phyloP scores from a whole-genome alignment of 2,329 filamentous ascomycete genomes.

The Apiospora aurea region DNA sequence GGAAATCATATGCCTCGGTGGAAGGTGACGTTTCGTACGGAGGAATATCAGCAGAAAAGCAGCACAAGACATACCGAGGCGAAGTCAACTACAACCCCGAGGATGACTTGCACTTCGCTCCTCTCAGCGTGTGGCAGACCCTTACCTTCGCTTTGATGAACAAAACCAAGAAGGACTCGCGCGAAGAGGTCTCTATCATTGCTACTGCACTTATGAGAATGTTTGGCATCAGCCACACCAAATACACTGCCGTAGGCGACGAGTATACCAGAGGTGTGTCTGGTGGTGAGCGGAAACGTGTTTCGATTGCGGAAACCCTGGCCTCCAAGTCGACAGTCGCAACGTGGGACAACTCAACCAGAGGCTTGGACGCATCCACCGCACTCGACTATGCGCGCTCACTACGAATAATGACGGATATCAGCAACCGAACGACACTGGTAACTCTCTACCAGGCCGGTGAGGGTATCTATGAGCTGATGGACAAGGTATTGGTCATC shows the following conservation, averaged over 20 bases:
- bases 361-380: conserved; percentile 81
- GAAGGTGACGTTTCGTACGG: conserved; percentile 76
- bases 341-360: conserved; percentile 82
- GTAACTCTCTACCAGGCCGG: conserved; percentile 51
- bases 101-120: conserved; percentile 78
- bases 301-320: conserved; percentile 79
- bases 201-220: conserved; percentile 76
- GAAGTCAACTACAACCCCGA: conserved; percentile 83
- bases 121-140: conserved; percentile 79
- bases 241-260: conserved; percentile 78
- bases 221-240: conserved; percentile 80
- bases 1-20: conserved; percentile 69
- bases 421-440: conserved; percentile 65
- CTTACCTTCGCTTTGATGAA: conserved; percentile 77
- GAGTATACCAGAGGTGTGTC: conserved; percentile 75
- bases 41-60: conserved; percentile 71
- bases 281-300: conserved; percentile 82
- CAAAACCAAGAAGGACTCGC: conserved; percentile 74
- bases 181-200: conserved; percentile 70
- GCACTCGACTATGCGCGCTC: conserved; percentile 79
- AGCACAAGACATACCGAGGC: conserved; percentile 73
- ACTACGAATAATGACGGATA: conserved; percentile 76
- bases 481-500: conserved; percentile 84
- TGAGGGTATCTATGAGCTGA: conserved; percentile 55
- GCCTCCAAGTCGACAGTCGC: conserved; percentile 76